Percentiles rank a stretch among this genome's conserved stretches.
phyloP scores from a whole-genome alignment of 1,139 yeast genomes.

The Debaryomycetaceae sp. region DNA sequence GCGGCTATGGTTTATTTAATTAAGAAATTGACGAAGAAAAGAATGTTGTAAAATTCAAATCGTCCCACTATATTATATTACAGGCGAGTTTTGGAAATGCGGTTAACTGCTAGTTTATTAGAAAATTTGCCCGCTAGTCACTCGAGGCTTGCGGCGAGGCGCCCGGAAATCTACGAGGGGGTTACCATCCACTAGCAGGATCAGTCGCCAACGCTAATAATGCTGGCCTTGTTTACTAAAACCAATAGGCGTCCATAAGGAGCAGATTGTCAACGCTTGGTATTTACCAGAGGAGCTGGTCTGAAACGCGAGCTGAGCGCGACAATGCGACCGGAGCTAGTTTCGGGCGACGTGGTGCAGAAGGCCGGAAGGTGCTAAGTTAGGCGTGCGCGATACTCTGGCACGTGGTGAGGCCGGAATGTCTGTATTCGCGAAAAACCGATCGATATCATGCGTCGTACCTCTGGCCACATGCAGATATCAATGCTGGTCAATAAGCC shows the following conservation, averaged over 20 bases:
- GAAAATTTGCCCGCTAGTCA: neutral
- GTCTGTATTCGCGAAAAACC: neutral
- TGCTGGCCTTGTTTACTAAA: neutral
- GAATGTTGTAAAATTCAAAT: neutral
- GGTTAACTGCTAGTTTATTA: neutral
- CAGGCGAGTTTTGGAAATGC: neutral
- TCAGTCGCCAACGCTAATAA: neutral
- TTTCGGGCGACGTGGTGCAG: neutral
- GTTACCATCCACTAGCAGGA: neutral
- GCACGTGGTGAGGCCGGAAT: neutral
- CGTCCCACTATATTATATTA: neutral
- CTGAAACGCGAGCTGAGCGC: neutral
- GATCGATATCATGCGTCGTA: neutral
- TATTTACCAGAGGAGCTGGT: neutral
- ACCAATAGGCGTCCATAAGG: neutral
- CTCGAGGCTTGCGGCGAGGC: neutral
- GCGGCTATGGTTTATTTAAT: neutral
- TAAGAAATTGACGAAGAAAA: neutral
- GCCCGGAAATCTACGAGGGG: neutral
- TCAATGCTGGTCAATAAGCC: neutral
- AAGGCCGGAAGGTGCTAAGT: neutral
- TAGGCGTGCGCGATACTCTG: neutral
- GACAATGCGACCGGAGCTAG: neutral
- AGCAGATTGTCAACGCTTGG: neutral
- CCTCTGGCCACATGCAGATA: neutral